Percentiles rank a stretch among this genome's conserved stretches.
Evolutionary conservation across 345 rosid genomes (phyloP).

Genomic region (Diplotaxis tenuifolia): DNA sequence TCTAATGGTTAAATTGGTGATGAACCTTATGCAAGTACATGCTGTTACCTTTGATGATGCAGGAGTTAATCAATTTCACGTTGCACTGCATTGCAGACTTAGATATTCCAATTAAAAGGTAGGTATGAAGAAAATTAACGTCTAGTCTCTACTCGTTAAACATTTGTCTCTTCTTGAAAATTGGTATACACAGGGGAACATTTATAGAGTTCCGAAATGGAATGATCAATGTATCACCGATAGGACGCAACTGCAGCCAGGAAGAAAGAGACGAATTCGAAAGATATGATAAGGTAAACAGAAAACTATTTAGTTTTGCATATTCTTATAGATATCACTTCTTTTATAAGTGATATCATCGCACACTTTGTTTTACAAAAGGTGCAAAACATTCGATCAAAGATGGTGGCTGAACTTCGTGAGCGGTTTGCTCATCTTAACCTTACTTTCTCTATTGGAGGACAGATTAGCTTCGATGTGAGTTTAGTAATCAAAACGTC

Average conservation of each 20-base stretch:
- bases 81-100: slow-evolving; percentile 92
- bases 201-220: slow-evolving; percentile 97
- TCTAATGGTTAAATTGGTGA: slow-evolving; percentile 1
- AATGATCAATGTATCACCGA: slow-evolving; percentile 95
- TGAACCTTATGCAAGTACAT: background rate
- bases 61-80: slow-evolving; percentile 83
- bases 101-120: slow-evolving; percentile 98
- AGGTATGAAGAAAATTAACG: slow-evolving; percentile 11
- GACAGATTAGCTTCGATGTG: slow-evolving; percentile 97
- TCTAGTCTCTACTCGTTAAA: slow-evolving; percentile 2
- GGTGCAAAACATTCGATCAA: slow-evolving; percentile 80
- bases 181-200: slow-evolving; percentile 65
- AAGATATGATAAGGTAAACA: slow-evolving; percentile 83
- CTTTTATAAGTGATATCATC: background rate
- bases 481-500: slow-evolving; percentile 33
- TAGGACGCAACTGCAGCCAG: slow-evolving; percentile 98
- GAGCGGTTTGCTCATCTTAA: slow-evolving; percentile 89
- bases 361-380: slow-evolving; percentile 41
- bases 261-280: slow-evolving; percentile 98
- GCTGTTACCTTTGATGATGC: slow-evolving; percentile 36
- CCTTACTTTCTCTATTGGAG: slow-evolving; percentile 94
- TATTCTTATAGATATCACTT: background rate
- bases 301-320: background rate
- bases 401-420: slow-evolving; percentile 78
- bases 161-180: background rate